Base-by-base conservation (phyloP, 2,329 filamentous ascomycete species). In the Camillea tinctor region DNA sequence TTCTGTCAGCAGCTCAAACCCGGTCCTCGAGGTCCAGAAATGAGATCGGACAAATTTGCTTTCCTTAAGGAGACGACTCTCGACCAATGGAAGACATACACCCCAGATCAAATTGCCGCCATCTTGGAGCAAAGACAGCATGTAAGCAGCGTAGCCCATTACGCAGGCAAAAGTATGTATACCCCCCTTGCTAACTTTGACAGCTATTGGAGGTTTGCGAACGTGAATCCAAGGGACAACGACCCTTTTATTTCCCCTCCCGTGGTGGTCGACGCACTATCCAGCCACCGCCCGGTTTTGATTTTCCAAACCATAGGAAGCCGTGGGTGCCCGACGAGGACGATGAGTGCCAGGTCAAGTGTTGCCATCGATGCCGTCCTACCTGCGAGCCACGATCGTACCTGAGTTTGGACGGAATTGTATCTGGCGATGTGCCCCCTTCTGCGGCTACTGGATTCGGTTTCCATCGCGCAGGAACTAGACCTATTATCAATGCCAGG, bases 371-470 rank as follows among this genome's bases (percentile, higher is more conserved):
- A 6, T 87, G 85, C 63, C 79, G 82, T 3, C 77, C 77, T 4
- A 71, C 70, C 0, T 76, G 73, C 23, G 69, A 72, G 21, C 75
- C 80, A 15, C 79, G 84, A 24, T 69, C 78, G 1, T 83, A 74
- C 60, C 70, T 86, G 21, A 82, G 80, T 64, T 72, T 87, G 19
- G 71, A 83, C 61, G 80, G 77, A 3, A 73, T 87, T 21, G 69
- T 74, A n/a, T 71, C 80, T 21, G 82, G 77, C 6, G 80, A 85
- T 53, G 72, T 85, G 3, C 77, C 79, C 0, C 76, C 82, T 4
- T 80, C 78, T 4, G 80, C 79, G 4, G 80, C 80, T 6, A 73
- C 76, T 1, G 84, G 82, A 1, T 86, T 79, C 64, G 80, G 84
- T 15, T 87, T 87, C 60, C 77, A 82, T 54, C 66, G 75, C 5